Base-by-base conservation (phyloP, 2,329 filamentous ascomycete species). In the Trichoderma sp. region DNA sequence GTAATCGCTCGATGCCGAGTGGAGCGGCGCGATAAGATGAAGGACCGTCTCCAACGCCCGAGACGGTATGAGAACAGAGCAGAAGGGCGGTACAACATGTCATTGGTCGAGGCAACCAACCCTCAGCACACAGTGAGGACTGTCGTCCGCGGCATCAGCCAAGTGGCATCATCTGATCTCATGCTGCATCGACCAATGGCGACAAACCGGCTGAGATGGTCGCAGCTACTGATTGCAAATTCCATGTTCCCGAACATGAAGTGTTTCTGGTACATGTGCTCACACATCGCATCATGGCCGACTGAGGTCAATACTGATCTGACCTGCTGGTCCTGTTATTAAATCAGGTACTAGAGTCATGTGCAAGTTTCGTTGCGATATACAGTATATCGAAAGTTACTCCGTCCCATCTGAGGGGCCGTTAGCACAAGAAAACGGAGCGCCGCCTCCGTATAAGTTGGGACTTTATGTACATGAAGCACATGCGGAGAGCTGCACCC, bases 1-100 rank as follows among this genome's bases (percentile, higher is more conserved):
- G 37, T 52, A 32, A 48, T 42, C 35, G 52, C 61, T 65, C 27
- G 52, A 65, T 27, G 37, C 37, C 48, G 52, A 48, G 48, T 57
- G 61, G 61, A 64, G 52, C 48, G n/a, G 17, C 34, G 27, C 27
- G 61, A 56, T 64, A 54, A 64, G 52, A 64, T 64, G 61, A 56
- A 64, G 61, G 61, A 64, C 61, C 48, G 50, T 56, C 61, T 64
- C 35, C 48, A 45, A 27, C 35, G 50, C 50, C 53, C 34, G 61
- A 56, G 61, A 64, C 61, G 50, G 61, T 64, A 37, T 64, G 50
- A 64, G 61, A 64, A 64, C 50, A 50, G 61, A 56, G 50, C 50
- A 56, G 19, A 45, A 25, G 22, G n/a, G 22, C 37, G 29, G 27
- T 53, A 29, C 52, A 45, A 39, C 61, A 27, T 57, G 52, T 56